phyloP scores from a whole-genome alignment of 164 flowering plant species.

The Stephania japonica region DNA sequence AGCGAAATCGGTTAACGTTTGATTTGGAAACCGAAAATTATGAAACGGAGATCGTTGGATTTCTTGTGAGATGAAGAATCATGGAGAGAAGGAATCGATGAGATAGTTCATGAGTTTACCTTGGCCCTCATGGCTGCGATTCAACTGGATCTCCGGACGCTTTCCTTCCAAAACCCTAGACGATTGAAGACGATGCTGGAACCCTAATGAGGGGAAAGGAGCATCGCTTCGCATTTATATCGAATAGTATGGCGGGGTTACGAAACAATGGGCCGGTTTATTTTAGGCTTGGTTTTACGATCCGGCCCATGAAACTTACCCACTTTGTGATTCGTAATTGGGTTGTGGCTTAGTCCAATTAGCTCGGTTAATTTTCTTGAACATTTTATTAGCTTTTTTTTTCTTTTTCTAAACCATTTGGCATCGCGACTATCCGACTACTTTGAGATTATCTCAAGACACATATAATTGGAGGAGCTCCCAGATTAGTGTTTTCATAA shows the following conservation, averaged over 20 bases:
- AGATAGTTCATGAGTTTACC: neutral
- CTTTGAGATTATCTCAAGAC: too few species aligned
- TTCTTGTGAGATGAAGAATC: neutral
- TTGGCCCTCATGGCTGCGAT: conserved; percentile 9
- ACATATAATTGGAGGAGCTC: too few species aligned
- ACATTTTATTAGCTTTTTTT: too few species aligned
- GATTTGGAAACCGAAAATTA: neutral
- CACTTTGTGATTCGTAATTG: too few species aligned
- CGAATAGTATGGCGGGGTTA: neutral
- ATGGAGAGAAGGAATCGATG: neutral
- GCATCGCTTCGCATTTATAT: neutral
- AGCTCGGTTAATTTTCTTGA: too few species aligned
- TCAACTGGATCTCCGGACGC: neutral
- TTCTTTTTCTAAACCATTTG: too few species aligned
- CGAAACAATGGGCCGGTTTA: neutral
- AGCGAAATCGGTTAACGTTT: neutral
- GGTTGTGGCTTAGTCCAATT: too few species aligned
- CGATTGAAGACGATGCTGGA: neutral
- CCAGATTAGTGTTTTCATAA: too few species aligned
- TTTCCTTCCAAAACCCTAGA: conserved; percentile 2
- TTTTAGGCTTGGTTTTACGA: neutral
- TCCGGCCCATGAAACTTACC: neutral
- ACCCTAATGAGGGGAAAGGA: neutral
- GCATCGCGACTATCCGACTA: too few species aligned
- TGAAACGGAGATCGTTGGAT: neutral